These are phyloP conservation scores for Chlorophyllum brunneum DNA, from an alignment of 768 basidiomycete genomes.

Conservation along the genomic window DNA sequence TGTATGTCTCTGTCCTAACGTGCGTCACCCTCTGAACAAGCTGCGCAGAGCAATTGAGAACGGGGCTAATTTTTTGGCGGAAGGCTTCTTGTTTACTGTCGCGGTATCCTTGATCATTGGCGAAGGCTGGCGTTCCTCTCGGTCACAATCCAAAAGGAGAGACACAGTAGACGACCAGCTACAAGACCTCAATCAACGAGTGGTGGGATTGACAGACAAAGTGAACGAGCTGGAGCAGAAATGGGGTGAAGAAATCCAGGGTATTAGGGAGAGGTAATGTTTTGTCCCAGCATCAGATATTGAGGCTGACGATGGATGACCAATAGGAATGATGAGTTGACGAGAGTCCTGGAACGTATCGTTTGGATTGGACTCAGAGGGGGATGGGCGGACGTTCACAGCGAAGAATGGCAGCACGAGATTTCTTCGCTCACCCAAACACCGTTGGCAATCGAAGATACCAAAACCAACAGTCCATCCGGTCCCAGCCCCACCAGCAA, in stretches of 20 bases:
- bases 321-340: slow-evolving; percentile 62
- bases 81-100: slow-evolving; percentile 80
- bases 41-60: slow-evolving; percentile 71
- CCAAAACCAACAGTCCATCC: not conserved
- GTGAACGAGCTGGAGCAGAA: slow-evolving; percentile 35
- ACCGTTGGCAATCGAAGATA: not conserved
- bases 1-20: not conserved
- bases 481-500: not conserved
- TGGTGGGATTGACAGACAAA: slow-evolving; percentile 42
- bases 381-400: slow-evolving; percentile 61
- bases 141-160: slow-evolving; percentile 65
- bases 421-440: not conserved
- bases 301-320: not conserved
- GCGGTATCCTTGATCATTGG: slow-evolving; percentile 71
- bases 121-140: slow-evolving; percentile 72
- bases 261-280: slow-evolving; percentile 41
- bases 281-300: not conserved
- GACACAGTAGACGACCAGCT: slow-evolving; percentile 70
- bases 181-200: slow-evolving; percentile 46
- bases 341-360: slow-evolving; percentile 58
- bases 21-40: not conserved
- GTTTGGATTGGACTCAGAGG: slow-evolving; percentile 65
- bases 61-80: slow-evolving; percentile 80
- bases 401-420: slow-evolving; percentile 6
- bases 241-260: slow-evolving; percentile 42